These are phyloP conservation scores for Salinomyces thailandicus DNA, from an alignment of 2,329 filamentous ascomycete genomes.

Conservation along the genomic window DNA sequence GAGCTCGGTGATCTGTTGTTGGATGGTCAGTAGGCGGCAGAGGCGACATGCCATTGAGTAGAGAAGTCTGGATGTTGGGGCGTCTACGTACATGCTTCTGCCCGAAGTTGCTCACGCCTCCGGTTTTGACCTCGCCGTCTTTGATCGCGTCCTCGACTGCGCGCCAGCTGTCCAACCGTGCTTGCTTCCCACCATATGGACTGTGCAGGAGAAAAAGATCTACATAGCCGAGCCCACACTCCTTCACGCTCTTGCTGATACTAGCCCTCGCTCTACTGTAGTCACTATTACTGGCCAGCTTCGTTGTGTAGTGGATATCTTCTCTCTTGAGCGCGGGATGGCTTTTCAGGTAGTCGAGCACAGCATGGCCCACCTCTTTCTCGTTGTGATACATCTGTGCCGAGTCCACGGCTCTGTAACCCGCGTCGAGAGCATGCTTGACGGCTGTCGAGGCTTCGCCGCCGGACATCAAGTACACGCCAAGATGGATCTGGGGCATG, in stretches of 20 bases:
- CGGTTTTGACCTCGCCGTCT: conserved; percentile 59
- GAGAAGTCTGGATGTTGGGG: background rate
- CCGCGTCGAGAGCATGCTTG: conserved; percentile 28
- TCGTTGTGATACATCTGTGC: conserved; percentile 65
- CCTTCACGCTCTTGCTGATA: conserved; percentile 54
- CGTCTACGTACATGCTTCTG: conserved; percentile 52
- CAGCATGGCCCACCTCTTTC: conserved; percentile 55
- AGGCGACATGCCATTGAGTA: background rate
- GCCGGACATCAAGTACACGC: conserved; percentile 61
- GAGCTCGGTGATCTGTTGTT: conserved; percentile 51
- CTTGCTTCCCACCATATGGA: conserved; percentile 61
- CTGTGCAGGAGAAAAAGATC: conserved; percentile 72
- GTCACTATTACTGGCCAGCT: conserved; percentile 56
- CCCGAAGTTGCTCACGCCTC: conserved; percentile 70
- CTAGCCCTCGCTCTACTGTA: conserved; percentile 59
- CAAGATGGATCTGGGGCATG: conserved; percentile 64
- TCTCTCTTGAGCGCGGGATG: conserved; percentile 45
- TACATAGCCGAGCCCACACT: conserved; percentile 60
- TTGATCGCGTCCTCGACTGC: conserved; percentile 66
- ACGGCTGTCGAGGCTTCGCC: conserved; percentile 50
- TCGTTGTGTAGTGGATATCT: conserved; percentile 71
- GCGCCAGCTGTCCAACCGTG: conserved; percentile 61
- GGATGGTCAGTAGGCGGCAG: background rate
- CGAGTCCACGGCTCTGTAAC: conserved; percentile 45
- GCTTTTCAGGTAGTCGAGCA: conserved; percentile 29